Conservation (phyloP, 1,284 basidiomycete genomes). For the Heliocybe sulcata region DNA sequence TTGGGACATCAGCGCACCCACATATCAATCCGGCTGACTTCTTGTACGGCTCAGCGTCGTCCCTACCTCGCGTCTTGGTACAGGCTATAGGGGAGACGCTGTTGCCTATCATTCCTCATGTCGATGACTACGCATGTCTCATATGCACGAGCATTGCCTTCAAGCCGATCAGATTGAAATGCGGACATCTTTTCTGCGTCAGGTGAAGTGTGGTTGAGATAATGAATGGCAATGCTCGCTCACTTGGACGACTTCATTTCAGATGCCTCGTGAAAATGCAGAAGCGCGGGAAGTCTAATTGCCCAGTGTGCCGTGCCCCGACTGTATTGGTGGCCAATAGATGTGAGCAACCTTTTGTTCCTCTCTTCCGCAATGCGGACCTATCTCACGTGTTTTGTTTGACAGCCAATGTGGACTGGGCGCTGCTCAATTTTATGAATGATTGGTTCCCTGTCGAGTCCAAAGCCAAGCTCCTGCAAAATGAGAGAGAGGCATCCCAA, state of each 20-base stretch:
- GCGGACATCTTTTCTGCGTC: constrained; percentile 91
- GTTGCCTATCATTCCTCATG: constrained; percentile 75
- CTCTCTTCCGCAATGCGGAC: not conserved
- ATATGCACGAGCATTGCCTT: constrained; percentile 85
- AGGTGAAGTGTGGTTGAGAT: constrained; percentile 27
- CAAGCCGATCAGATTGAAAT: constrained; percentile 81
- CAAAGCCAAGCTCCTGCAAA: constrained; percentile 68
- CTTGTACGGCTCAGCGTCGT: constrained; percentile 25
- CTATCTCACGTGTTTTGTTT: not conserved
- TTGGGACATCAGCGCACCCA: not conserved
- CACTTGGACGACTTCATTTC: not conserved
- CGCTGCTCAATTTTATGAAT: constrained; percentile 79
- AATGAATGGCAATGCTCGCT: not conserved
- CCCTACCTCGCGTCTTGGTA: constrained; percentile 75
- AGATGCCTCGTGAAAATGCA: constrained; percentile 94
- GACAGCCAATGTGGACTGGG: constrained; percentile 76
- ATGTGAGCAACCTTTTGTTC: constrained; percentile 39
- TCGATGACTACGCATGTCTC: constrained; percentile 74
- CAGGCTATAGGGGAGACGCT: constrained; percentile 83
- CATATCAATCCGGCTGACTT: not conserved
- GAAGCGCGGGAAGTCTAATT: constrained; percentile 70
- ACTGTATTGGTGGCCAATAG: constrained; percentile 73
- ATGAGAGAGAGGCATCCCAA: constrained; percentile 68
- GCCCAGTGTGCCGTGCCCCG: constrained; percentile 81
- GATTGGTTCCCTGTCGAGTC: constrained; percentile 92